Conservation (phyloP, 495 filamentous ascomycete species). For the Rostrohypoxylon terebratum region DNA sequence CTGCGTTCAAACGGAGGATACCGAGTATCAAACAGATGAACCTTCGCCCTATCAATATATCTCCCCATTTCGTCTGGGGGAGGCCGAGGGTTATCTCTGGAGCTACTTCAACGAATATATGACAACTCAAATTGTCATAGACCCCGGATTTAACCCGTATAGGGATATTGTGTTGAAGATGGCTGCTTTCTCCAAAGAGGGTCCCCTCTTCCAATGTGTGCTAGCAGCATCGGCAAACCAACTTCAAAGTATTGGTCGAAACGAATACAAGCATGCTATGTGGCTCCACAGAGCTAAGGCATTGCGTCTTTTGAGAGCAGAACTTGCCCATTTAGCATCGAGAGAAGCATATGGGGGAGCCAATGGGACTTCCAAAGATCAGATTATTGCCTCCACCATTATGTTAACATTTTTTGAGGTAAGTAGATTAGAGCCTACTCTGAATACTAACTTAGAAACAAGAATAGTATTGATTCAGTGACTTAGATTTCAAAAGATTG, state of each 20-base stretch:
- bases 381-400: conserved; percentile 39
- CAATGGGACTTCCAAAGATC: conserved; percentile 24
- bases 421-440: neutral
- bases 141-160: conserved; percentile 36
- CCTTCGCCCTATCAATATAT: conserved; percentile 24
- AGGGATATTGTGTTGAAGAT: conserved; percentile 33
- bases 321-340: conserved; percentile 19
- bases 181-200: conserved; percentile 28
- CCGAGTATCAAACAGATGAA: conserved; percentile 1
- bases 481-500: conserved; percentile 38
- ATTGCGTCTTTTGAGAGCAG: conserved; percentile 26
- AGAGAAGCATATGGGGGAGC: neutral
- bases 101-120: conserved; percentile 34
- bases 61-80: conserved; percentile 28
- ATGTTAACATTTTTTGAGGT: conserved; percentile 41
- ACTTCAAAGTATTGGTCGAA: conserved; percentile 34
- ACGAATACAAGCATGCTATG: conserved; percentile 28
- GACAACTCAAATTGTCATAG: conserved; percentile 32
- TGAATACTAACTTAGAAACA: neutral
- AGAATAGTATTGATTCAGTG: conserved; percentile 1
- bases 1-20: neutral
- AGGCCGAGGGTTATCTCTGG: conserved; percentile 34
- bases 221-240: conserved; percentile 39
- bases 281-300: conserved; percentile 41
- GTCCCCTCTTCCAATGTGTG: conserved; percentile 38